Percentiles rank a stretch among this genome's conserved stretches.
These are phyloP conservation scores for Trichophyton verrucosum DNA, from an alignment of 2,329 filamentous ascomycete genomes.

Conservation along the genomic window DNA sequence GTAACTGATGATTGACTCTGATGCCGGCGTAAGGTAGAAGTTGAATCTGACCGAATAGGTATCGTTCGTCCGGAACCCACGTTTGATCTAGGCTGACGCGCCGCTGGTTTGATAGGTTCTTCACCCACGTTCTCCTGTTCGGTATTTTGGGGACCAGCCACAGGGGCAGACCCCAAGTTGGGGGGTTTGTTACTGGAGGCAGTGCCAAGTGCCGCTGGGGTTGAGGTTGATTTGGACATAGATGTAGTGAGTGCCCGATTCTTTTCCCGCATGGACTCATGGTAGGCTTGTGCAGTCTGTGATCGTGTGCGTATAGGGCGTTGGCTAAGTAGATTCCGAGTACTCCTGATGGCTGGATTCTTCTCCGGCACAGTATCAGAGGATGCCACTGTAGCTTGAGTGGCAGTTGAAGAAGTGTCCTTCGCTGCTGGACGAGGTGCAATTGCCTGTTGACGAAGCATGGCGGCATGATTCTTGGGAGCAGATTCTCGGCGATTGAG, in stretches of 20 bases:
- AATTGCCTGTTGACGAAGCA: slow-evolving; percentile 34
- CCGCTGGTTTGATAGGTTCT: background rate
- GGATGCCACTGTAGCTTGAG: background rate
- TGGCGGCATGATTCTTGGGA: slow-evolving; percentile 35
- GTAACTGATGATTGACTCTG: background rate
- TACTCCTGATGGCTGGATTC: slow-evolving; percentile 6
- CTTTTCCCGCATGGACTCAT: slow-evolving; percentile 23
- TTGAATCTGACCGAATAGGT: background rate
- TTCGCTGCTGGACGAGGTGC: slow-evolving; percentile 22
- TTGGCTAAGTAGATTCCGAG: slow-evolving; percentile 26
- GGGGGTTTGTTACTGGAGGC: background rate
- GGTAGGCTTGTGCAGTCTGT: slow-evolving; percentile 25
- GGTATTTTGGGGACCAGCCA: background rate
- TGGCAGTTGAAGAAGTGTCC: slow-evolving; percentile 11
- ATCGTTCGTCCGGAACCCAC: background rate
- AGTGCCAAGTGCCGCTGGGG: slow-evolving; percentile 18
- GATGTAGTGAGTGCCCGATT: slow-evolving; percentile 19
- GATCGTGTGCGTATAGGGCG: slow-evolving; percentile 28
- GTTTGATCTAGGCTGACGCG: too few species aligned
- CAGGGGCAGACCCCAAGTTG: background rate
- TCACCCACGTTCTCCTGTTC: background rate
- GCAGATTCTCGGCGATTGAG: slow-evolving; percentile 26
- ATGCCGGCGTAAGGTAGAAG: background rate
- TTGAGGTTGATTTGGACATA: slow-evolving; percentile 23
- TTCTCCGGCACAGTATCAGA: background rate